Evolutionary conservation across 768 basidiomycete species (phyloP), one percentile per base, ranked within the genome.

Genomic region (Auricularia sp.): DNA sequence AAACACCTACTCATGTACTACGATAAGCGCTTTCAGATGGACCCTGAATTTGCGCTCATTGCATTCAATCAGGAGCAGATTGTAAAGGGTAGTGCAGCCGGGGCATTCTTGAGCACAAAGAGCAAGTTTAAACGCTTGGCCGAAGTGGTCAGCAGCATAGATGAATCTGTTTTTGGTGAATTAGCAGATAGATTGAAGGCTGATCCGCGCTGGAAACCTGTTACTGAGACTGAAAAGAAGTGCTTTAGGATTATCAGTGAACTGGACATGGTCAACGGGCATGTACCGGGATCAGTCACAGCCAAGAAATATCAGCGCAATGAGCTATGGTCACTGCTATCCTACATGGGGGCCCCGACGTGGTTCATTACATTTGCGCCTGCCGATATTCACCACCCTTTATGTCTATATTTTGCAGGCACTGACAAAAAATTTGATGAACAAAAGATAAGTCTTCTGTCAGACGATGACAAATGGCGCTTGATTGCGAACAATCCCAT

Each of bases 361-460:
- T 78, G 75, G 76, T 78, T 72, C 66, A 70, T 77, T 0, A 78
- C 76, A 10, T 61, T 77, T 33, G 71, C 76, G 0, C 75, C 71
- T 3, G 71, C 67, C 6, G 75, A 78, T 65, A 60, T 62, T 0
- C 67, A 68, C 14, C 71, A 76, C 66, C 77, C 75, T 0, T 65
- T 78, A 3, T 72, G 71, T 11, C n/a, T 78, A 4, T 77, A 77
- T 63, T 77, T 67, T 72, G 72, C 75, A 3, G 71, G 66, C 11
- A 67, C 62, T 6, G 62, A 73, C 7, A 62, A 66, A 35, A 65
- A 43, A 0, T 76, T 72, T 43, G 23, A 61, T 3, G 72, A 68
- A 16, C 10, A 8, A 5, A 8, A 16, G 10, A 51, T 51, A 4
- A 60, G 67, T 11, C 29, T 36, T 42, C 53, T 12, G 60, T 36